Percentiles rank a stretch among this genome's conserved stretches.
These are phyloP conservation scores for Fraxinus nigra DNA, from an alignment of 305 asterid genomes.

Conservation along the genomic window DNA sequence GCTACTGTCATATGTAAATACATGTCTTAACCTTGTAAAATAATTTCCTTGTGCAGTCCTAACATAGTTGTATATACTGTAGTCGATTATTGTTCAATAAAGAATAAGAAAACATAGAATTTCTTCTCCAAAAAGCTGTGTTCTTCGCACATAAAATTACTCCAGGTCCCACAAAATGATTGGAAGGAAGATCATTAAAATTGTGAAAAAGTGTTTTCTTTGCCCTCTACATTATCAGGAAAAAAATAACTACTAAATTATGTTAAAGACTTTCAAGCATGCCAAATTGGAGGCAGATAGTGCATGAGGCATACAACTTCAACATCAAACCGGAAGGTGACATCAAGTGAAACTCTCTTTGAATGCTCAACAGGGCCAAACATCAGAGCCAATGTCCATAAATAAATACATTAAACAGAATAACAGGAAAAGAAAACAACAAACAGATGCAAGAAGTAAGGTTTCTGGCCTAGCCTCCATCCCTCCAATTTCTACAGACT, in stretches of 20 bases:
- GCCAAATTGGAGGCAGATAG: not conserved
- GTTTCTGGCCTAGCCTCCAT: not conserved
- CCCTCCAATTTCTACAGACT: not conserved
- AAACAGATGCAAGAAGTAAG: not conserved
- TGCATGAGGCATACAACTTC: slow-evolving; percentile 1
- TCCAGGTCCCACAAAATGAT: slow-evolving; percentile 1
- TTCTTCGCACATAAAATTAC: not conserved
- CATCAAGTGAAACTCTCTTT: not conserved
- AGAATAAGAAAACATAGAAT: not conserved
- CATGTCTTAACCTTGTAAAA: not conserved
- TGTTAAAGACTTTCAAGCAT: not conserved
- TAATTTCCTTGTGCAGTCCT: not conserved
- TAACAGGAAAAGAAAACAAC: not conserved
- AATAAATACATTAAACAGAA: not conserved
- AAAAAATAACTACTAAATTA: not conserved
- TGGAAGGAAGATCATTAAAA: slow-evolving; percentile 7
- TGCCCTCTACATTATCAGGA: not conserved
- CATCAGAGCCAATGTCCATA: not conserved
- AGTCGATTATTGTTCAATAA: not conserved
- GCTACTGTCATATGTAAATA: not conserved
- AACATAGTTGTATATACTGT: not conserved
- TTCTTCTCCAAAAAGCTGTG: not conserved
- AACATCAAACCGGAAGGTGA: not conserved
- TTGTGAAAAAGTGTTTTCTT: not conserved
- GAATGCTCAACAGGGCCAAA: not conserved